These are phyloP conservation scores for Alternaria dauci DNA, from an alignment of 2,329 filamentous ascomycete genomes.

Conservation along the genomic window DNA sequence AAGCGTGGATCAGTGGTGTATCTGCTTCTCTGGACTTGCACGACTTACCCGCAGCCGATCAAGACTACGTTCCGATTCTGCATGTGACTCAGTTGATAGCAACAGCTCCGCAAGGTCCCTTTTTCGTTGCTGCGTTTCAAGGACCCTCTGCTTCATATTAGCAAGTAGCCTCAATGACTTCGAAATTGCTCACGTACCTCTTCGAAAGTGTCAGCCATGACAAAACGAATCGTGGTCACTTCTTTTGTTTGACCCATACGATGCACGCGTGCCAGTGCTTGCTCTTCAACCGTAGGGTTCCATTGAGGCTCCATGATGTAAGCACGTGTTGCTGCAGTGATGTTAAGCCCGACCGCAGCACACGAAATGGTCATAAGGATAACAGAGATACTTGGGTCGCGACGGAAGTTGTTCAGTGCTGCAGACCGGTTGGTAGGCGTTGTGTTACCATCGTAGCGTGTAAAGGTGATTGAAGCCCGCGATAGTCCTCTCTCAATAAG, in stretches of 20 bases:
- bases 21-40: neutral
- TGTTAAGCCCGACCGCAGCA: slow-evolving; percentile 52
- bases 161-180: neutral
- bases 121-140: neutral
- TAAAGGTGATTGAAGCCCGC: slow-evolving; percentile 38
- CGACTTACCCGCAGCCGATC: neutral
- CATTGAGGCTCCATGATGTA: slow-evolving; percentile 64
- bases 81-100: neutral
- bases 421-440: slow-evolving; percentile 53
- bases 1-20: neutral
- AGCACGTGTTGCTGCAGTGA: slow-evolving; percentile 58
- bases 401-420: slow-evolving; percentile 54
- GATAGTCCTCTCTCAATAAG: slow-evolving; percentile 48
- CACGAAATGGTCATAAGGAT: slow-evolving; percentile 61
- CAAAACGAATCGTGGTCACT: slow-evolving; percentile 52
- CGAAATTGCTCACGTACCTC: neutral
- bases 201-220: slow-evolving; percentile 53
- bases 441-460: slow-evolving; percentile 61
- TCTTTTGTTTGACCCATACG: slow-evolving; percentile 30
- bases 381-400: slow-evolving; percentile 51
- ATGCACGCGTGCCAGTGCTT: slow-evolving; percentile 51
- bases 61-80: neutral
- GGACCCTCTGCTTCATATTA: neutral
- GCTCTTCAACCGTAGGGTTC: slow-evolving; percentile 57
- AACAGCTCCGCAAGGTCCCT: neutral